Evolutionary conservation across 805 yeast species (phyloP).

Genomic region (Torulaspora indica): DNA sequence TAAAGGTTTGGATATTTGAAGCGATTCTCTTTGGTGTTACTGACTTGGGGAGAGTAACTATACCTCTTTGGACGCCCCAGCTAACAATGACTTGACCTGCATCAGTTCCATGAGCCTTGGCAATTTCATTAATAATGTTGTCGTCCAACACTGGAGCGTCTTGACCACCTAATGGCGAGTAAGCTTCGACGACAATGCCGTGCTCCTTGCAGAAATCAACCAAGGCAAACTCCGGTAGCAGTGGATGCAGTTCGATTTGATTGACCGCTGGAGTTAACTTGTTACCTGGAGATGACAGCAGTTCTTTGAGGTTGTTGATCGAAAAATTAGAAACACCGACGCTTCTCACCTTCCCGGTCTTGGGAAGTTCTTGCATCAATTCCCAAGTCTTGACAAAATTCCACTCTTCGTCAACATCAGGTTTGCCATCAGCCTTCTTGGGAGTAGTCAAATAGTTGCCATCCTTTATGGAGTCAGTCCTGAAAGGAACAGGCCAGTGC

Average conservation of each 20-base stretch:
- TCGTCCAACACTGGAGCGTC: conserved; percentile 50
- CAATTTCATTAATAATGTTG: conserved; percentile 41
- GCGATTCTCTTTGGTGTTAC: conserved; percentile 43
- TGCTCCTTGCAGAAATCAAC: conserved; percentile 48
- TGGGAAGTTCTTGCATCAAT: conserved; percentile 54
- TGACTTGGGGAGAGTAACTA: conserved; percentile 51
- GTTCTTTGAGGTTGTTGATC: conserved; percentile 44
- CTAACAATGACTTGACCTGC: conserved; percentile 53
- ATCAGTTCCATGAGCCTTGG: conserved; percentile 38
- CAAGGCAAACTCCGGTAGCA: conserved; percentile 59
- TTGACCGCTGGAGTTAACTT: conserved; percentile 60
- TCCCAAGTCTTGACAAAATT: conserved; percentile 56
- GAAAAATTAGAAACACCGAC: conserved; percentile 78
- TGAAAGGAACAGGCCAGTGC: conserved; percentile 75
- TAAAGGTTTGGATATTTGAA: conserved; percentile 34
- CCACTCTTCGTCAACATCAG: conserved; percentile 40
- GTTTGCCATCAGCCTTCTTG: conserved; percentile 35
- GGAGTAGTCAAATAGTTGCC: conserved; percentile 37
- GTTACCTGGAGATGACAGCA: conserved; percentile 47
- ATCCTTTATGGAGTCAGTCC: conserved; percentile 38
- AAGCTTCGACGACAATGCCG: conserved; percentile 62
- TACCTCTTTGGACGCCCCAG: conserved; percentile 56
- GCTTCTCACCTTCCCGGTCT: conserved; percentile 50
- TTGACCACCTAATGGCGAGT: conserved; percentile 68
- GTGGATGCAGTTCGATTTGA: conserved; percentile 76